Base-by-base conservation (phyloP, 495 filamentous ascomycete species). In the Xylaria acuta region DNA sequence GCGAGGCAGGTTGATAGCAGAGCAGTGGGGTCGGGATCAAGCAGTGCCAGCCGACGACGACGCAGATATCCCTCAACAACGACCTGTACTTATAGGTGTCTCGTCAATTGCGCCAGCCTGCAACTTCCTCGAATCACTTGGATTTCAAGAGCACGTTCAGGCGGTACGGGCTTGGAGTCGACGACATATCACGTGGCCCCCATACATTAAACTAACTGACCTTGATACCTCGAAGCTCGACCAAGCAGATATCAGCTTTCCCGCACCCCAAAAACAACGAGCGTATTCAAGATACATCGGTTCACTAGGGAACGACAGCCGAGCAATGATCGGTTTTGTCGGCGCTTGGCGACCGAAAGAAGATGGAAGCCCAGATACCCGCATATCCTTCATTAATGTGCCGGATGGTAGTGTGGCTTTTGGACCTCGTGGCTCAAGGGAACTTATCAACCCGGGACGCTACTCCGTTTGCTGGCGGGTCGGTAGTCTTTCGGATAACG, bases 71-170 rank as follows among this genome's bases (percentile, higher is more conserved):
- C 51, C 67, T 25, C 51, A 45, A 22, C 53, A 45, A 45, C 67
- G 67, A 36, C 53, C 53, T 14, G 14, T 69, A 6, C 40, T 59
- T 45, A 2, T 69, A n/a, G 1, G 0, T 18, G 14, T 8, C n/a
- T 58, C 67, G 25, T 69, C 67, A 34, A 59, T 69, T 25, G 53
- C 25, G 3, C 67, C 53, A 6, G 67, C 67, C 5, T 69, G 67
- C 67, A 9, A 43, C 36, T 69, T 69, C 40, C 67, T 69, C 51
- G 20, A 59, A 32, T 7, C 22, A 54, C 5, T 69, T 25, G 67
- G 67, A 34, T 47, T 34, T 47, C 36, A 32, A 4, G 67, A 69
- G 1, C 16, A 18, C 16, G 30, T 47, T n/a, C 25, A 20, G 16
- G 38, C 51, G 11, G 67, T 69, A 25, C 8, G 5, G 12, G 36